phyloP scores from a whole-genome alignment of 2,329 filamentous ascomycete species.

The Graphiopsis chlorocephala region DNA sequence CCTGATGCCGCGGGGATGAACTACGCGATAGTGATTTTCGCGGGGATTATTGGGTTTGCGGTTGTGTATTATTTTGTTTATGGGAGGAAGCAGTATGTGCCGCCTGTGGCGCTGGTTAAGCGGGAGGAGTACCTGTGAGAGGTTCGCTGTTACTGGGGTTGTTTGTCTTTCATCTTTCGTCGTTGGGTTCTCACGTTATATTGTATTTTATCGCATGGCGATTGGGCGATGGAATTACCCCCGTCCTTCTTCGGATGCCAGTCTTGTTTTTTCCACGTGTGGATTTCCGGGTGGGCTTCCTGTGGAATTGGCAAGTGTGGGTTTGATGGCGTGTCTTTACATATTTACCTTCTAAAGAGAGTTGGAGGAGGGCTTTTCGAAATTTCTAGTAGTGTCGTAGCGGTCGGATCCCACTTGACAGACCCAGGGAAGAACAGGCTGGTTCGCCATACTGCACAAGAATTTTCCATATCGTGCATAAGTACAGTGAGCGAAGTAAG shows the following conservation, averaged over 20 bases:
- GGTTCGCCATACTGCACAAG: too few species aligned
- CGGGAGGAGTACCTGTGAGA: slow-evolving; percentile 17
- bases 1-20: slow-evolving; percentile 42
- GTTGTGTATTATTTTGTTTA: slow-evolving; percentile 37
- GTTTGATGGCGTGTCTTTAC: too few species aligned
- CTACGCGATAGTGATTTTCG: slow-evolving; percentile 40
- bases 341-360: too few species aligned
- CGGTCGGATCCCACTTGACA: too few species aligned
- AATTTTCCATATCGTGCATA: neutral
- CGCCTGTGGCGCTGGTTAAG: slow-evolving; percentile 30
- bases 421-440: too few species aligned
- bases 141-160: neutral
- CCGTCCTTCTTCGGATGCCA: neutral
- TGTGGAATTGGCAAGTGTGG: too few species aligned
- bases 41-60: slow-evolving; percentile 37
- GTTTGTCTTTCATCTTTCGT: too few species aligned
- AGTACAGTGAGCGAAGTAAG: neutral
- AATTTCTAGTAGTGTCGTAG: too few species aligned
- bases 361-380: too few species aligned
- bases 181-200: too few species aligned
- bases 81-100: slow-evolving; percentile 36
- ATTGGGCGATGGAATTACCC: neutral
- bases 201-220: neutral
- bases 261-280: neutral
- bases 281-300: too few species aligned